These are phyloP conservation scores for Fusarium hostae DNA, from an alignment of 2,329 filamentous ascomycete species.

Conservation along the genomic window DNA sequence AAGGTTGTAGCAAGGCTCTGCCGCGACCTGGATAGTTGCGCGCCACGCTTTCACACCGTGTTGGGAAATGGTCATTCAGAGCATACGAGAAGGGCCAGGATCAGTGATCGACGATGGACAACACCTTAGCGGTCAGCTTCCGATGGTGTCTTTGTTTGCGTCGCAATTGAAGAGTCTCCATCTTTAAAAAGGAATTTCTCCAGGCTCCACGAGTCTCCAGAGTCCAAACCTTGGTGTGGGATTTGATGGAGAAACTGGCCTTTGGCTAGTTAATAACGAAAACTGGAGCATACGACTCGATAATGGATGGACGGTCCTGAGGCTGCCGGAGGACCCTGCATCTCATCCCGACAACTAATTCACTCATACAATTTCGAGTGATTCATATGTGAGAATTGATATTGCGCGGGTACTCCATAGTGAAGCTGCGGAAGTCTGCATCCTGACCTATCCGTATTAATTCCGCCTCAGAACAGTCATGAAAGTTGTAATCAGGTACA, in stretches of 20 bases:
- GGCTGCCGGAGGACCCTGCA: constrained; percentile 42
- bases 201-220: constrained; percentile 27
- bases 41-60: constrained; percentile 27
- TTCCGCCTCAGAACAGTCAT: neutral
- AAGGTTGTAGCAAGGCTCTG: constrained; percentile 21
- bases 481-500: constrained; percentile 1
- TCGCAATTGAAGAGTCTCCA: constrained; percentile 19
- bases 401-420: constrained; percentile 2
- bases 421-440: constrained; percentile 4
- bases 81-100: constrained; percentile 30
- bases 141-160: constrained; percentile 9
- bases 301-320: constrained; percentile 30
- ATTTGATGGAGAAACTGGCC: constrained; percentile 23
- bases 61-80: constrained; percentile 2
- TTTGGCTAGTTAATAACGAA: constrained; percentile 16
- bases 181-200: constrained; percentile 24
- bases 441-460: constrained; percentile 9
- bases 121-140: constrained; percentile 39
- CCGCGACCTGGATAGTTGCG: constrained; percentile 30
- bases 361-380: constrained; percentile 43
- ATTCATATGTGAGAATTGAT: constrained; percentile 10
- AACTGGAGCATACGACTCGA: constrained; percentile 25
- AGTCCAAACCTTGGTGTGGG: constrained; percentile 33
- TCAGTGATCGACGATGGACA: constrained; percentile 32
- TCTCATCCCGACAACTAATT: constrained; percentile 40